phyloP scores from a whole-genome alignment of 2,329 filamentous ascomycete species.

The Apiospora rasikravindrae region DNA sequence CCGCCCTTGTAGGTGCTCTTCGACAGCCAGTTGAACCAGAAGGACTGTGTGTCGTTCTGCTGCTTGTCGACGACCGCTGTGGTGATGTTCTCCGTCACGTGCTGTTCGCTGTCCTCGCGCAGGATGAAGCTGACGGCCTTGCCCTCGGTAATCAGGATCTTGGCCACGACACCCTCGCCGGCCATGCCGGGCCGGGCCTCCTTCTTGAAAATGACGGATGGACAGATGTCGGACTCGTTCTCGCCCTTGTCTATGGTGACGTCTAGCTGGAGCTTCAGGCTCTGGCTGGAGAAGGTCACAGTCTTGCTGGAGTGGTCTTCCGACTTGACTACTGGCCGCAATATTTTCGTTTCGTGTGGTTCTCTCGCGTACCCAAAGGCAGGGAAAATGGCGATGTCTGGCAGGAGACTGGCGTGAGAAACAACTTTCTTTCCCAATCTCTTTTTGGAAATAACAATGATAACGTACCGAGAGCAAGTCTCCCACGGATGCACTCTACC shows the following conservation, averaged over 20 bases:
- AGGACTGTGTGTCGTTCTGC: constrained; percentile 73
- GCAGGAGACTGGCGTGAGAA: neutral
- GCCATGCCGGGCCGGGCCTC: constrained; percentile 56
- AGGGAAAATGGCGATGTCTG: constrained; percentile 72
- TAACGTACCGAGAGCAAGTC: constrained; percentile 60
- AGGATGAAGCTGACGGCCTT: constrained; percentile 73
- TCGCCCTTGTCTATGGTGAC: constrained; percentile 69
- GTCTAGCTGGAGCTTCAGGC: constrained; percentile 68
- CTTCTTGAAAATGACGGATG: constrained; percentile 61
- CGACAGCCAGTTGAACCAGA: constrained; percentile 76
- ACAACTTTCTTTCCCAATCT: neutral
- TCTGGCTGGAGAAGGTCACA: constrained; percentile 65
- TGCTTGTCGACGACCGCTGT: constrained; percentile 62
- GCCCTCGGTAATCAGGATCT: constrained; percentile 65
- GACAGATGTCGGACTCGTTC: constrained; percentile 50
- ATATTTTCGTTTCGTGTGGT: constrained; percentile 63
- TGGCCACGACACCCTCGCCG: constrained; percentile 67
- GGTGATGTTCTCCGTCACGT: constrained; percentile 64
- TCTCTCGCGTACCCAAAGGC: constrained; percentile 74
- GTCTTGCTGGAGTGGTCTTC: constrained; percentile 57
- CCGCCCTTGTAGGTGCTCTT: constrained; percentile 73
- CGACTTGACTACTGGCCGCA: constrained; percentile 48
- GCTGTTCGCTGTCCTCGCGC: constrained; percentile 63
- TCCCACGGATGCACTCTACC: constrained; percentile 74
- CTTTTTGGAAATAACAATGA: neutral